A percentile compares a stretch with the other conserved stretches of the same genome.
Evolutionary conservation across 1,284 basidiomycete genomes (phyloP).

Genomic region (Schizophyllum commune): DNA sequence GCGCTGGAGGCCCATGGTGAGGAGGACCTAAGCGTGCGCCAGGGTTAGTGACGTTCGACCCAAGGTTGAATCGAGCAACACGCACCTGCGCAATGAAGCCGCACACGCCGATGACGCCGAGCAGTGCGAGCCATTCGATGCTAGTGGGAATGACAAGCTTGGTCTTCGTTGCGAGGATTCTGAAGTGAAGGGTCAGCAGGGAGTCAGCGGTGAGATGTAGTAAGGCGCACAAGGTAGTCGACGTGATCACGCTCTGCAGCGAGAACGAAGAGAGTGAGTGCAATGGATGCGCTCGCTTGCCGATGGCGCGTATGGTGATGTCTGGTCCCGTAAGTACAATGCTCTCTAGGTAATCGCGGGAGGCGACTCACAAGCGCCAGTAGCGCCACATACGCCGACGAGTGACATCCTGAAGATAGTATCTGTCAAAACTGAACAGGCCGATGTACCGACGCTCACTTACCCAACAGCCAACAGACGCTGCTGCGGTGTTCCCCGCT

Average conservation of each 20-base stretch:
- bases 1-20: constrained; percentile 58
- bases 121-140: constrained; percentile 36
- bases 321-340: constrained; percentile 11
- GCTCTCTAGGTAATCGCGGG: not conserved
- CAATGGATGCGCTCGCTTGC: constrained; percentile 64
- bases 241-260: constrained; percentile 49
- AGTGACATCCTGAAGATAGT: constrained; percentile 37
- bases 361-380: constrained; percentile 45
- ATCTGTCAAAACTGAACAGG: not conserved
- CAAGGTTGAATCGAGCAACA: too few relatives aligned
- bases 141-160: constrained; percentile 40
- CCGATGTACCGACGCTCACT: constrained; percentile 4
- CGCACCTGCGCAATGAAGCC: constrained; percentile 39
- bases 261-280: constrained; percentile 71
- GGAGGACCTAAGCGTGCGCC: constrained; percentile 29
- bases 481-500: constrained; percentile 30
- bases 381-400: constrained; percentile 52
- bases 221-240: constrained; percentile 36
- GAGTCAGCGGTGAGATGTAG: not conserved
- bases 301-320: constrained; percentile 58
- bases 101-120: constrained; percentile 44
- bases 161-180: constrained; percentile 35
- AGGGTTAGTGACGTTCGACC: too few relatives aligned
- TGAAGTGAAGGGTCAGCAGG: constrained; percentile 15
- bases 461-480: constrained; percentile 47